Base-by-base conservation (phyloP, 306 rosid genomes). In the Fragaria iinumae region DNA sequence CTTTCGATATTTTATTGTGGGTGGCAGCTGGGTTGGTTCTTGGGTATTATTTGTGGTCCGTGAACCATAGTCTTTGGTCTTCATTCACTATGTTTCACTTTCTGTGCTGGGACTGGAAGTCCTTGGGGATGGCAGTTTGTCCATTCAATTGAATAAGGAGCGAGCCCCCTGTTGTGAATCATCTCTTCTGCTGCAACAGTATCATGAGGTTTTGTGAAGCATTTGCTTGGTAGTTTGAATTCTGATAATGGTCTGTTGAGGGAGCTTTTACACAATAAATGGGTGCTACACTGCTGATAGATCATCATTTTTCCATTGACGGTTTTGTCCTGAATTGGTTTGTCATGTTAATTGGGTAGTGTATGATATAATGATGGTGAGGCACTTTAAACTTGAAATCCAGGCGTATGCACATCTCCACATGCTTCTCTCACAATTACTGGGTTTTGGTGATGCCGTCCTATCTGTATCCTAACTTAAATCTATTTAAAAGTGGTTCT, bases 271-370 rank as follows among this genome's bases (percentile, higher is more conserved):
- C 78, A 70, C 81, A 83, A 75, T 29, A 71, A 43, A 57, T 27
- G 11, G 77, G 76, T 76, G 73, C 79, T 47, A 64, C 74, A 13
- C 56, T 44, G 66, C 84, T 34, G 78, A 53, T 69, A 82, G 60
- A 72, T 79, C 77, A 59, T 76, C 81, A 50, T 59, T 79, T 77
- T 79, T 81, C 55, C 5, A 36, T 47, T 56, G 52, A 72, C 78
- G 77, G 80, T 70, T 80, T 85, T 80, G 48, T 76, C 84, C 36
- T 82, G 81, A 64, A 32, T 71, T 80, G 86, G 80, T 80, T 83
- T 81, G 85, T 82, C 67, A 52, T 80, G 52, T 72, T 79, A 74
- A 71, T 86, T 89, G 86, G 85, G 80, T 74, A 44, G 81, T 11
- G 27, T 88, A 69, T 63, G 82, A 66, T 66, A 49, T 34, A 69